phyloP scores from a whole-genome alignment of 495 filamentous ascomycete genomes.

The Daldinia bambusicola region DNA sequence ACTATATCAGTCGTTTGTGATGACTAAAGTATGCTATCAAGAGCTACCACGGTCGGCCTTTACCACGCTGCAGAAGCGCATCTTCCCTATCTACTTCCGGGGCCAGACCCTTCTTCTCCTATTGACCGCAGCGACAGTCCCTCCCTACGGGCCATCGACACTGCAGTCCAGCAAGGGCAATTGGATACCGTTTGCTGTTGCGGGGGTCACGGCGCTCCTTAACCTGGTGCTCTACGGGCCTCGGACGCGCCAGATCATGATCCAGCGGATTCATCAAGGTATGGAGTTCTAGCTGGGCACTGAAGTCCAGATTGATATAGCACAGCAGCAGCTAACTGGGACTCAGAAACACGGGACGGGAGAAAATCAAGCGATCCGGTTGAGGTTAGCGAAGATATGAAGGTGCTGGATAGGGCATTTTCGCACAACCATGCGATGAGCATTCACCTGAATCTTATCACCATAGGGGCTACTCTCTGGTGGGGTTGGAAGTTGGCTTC shows the following conservation, averaged over 20 bases:
- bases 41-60: slow-evolving; percentile 61
- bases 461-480: slow-evolving; percentile 59
- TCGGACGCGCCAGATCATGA: slow-evolving; percentile 56
- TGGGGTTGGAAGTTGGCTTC: slow-evolving; percentile 62
- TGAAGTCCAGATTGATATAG: neutral
- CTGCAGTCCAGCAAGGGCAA: slow-evolving; percentile 48
- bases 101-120: slow-evolving; percentile 56
- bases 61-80: slow-evolving; percentile 59
- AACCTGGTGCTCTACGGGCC: slow-evolving; percentile 63
- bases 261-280: slow-evolving; percentile 59
- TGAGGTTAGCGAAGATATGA: slow-evolving; percentile 49
- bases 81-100: slow-evolving; percentile 67
- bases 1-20: slow-evolving; percentile 64
- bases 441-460: slow-evolving; percentile 66
- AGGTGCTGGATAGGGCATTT: slow-evolving; percentile 57
- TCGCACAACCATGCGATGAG: slow-evolving; percentile 63
- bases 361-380: slow-evolving; percentile 7
- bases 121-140: slow-evolving; percentile 58
- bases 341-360: slow-evolving; percentile 45
- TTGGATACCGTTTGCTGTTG: slow-evolving; percentile 55
- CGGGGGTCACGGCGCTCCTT: slow-evolving; percentile 53
- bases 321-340: neutral
- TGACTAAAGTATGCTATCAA: slow-evolving; percentile 61
- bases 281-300: neutral
- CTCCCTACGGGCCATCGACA: slow-evolving; percentile 55